phyloP scores from a whole-genome alignment of 1,139 yeast species.

The Magnusiomyces tetraspermus region DNA sequence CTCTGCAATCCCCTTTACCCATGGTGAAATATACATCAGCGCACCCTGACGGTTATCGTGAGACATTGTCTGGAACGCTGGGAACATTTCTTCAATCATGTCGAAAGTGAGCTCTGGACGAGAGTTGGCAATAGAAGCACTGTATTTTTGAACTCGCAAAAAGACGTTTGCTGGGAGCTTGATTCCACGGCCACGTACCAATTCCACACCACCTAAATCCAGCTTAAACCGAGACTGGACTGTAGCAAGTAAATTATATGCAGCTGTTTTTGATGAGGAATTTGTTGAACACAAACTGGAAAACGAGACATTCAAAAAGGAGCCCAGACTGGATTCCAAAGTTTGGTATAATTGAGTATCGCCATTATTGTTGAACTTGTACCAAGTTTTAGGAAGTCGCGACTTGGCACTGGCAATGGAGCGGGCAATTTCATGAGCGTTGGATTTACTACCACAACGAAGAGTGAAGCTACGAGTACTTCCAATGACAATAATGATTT shows the following conservation, averaged over 20 bases:
- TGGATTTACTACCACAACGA: constrained; percentile 7
- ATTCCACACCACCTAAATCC: constrained; percentile 46
- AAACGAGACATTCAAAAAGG: constrained; percentile 51
- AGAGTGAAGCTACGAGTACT: constrained; percentile 15
- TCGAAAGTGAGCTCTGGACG: constrained; percentile 57
- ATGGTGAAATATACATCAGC: constrained; percentile 55
- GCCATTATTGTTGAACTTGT: background rate
- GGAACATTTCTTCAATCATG: constrained; percentile 53
- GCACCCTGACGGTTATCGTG: constrained; percentile 37
- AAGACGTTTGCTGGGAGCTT: constrained; percentile 68
- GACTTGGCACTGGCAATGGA: constrained; percentile 23
- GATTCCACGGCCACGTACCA: constrained; percentile 50
- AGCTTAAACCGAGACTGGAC: constrained; percentile 52
- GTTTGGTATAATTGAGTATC: constrained; percentile 9
- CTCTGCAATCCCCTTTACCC: constrained; percentile 63
- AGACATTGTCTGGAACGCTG: constrained; percentile 40
- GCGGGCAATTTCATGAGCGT: constrained; percentile 23
- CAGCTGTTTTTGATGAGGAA: constrained; percentile 51
- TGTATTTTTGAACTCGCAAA: constrained; percentile 51
- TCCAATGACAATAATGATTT: constrained; percentile 48
- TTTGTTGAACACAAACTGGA: constrained; percentile 57
- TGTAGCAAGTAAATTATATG: constrained; percentile 58
- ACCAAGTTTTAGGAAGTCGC: constrained; percentile 15
- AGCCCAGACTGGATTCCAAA: constrained; percentile 7
- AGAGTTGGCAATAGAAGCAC: constrained; percentile 46